Base-by-base conservation (phyloP, 1,139 yeast species). In the Hyphopichia pseudoburtonii region DNA sequence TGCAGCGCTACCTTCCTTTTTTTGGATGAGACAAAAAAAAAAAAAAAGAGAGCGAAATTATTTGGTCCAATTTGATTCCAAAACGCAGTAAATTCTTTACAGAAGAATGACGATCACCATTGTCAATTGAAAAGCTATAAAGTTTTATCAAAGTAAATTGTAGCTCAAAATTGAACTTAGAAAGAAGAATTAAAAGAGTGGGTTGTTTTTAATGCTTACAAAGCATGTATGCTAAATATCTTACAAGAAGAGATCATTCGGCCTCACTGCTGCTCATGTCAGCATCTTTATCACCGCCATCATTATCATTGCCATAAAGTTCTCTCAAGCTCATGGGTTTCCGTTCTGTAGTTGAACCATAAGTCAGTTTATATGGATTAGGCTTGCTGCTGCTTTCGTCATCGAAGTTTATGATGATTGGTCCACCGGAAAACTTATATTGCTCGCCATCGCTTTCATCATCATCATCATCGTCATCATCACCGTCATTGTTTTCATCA, bases 251-350 rank as follows among this genome's bases (percentile, higher is more conserved):
- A 28, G 21, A 23, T 17, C 14, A 62, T 41, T 65, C 70, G 44
- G 69, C 76, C 42, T 66, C 73, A 42, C 70, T 67, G 41, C 73
- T 66, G 37, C 65, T 60, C 34, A 51, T 46, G n/a, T n/a, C n/a
- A n/a, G n/a, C n/a, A 41, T 66, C 69, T 29, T 61, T 65, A 22
- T 52, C 51, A 12, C 41, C 43, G 9, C 39, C 43, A 11, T 44
- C 51, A 30, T 40, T 42, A 4, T 39, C 39, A 4, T 64, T 66
- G 5, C 69, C 70, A 41, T 66, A 54, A 27, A 66, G 54, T 26
- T 66, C 70, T 33, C 71, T 52, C 40, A 70, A 54, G 48, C 75
- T 70, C 58, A 62, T 64, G 2, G 76, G 75, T 39, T 54, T 63
- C 30, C 48, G 52, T 12, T 37, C 40, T 10, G 47, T 24, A 26